Base-by-base conservation (phyloP, 2,329 filamentous ascomycete genomes). In the Pyricularia grisea region DNA sequence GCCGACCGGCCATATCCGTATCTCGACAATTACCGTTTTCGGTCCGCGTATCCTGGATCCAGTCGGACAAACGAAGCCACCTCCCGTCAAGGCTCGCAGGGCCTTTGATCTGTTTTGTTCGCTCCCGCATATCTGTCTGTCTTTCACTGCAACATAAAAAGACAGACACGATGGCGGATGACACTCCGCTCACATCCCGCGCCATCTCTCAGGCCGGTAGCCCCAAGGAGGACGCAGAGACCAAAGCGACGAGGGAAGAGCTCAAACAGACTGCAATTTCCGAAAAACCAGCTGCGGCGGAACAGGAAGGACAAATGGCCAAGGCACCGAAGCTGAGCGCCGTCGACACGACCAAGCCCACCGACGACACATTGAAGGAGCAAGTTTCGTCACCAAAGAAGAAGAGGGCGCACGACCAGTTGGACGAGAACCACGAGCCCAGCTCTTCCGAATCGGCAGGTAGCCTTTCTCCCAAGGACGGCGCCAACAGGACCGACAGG, bases 221-320 rank as follows among this genome's bases (percentile, higher is more conserved):
- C 67, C 72, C 73, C 42, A 83, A 80, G 68, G 88, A 90, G 73
- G 88, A 90, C 76, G 84, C 86, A 50, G 87, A 87, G 74, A 90
- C 88, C 60, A 85, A 85, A 70, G 87, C 87, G 67, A 82, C 88
- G 50, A 84, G 88, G 71, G 84, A 88, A 74, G 88, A 90, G 78
- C 82, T 90, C 60, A 87, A 85, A 78, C 86, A 90, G 72, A 88
- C 87, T 11, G 83, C 80, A 68, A 89, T 90, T 72, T 90, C 87
- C 20, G 87, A 85, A 73, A 81, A 77, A 71, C 76, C 71, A 74
- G 75, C 63, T 69, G 72, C 66, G 31, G 69, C 36, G 17, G 70
- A 68, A 69, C 71, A 68, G 71, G 71, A 68, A 70, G 71, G 71
- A 77, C 71, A 73, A 42, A 69, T 72, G 63, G 68, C 66, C 36